These are phyloP conservation scores for Chamaecyparis obtusa DNA, from an alignment of 75 land plant genomes.

Conservation along the genomic window DNA sequence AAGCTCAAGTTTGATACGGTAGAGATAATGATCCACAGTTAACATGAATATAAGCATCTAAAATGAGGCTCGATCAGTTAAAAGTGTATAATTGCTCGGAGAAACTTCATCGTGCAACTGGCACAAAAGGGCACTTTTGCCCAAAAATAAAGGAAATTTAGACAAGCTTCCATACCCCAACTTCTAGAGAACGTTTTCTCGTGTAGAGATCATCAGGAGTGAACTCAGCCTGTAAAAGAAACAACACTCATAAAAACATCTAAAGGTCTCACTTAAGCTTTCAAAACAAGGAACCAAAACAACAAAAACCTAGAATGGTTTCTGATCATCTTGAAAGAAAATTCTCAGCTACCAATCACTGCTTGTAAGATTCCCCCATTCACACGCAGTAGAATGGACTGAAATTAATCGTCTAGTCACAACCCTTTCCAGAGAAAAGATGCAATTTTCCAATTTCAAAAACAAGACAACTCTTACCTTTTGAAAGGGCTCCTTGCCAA, in stretches of 20 bases:
- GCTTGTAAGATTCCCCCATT: neutral
- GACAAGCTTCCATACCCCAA: conserved; percentile 34
- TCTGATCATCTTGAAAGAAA: neutral
- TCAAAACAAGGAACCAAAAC: neutral
- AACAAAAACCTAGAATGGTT: neutral
- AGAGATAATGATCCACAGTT: neutral
- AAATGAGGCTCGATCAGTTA: neutral
- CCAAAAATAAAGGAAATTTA: neutral
- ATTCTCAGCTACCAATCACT: neutral
- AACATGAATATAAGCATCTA: neutral
- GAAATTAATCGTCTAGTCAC: neutral
- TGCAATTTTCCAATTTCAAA: neutral
- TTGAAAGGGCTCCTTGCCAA: conserved; percentile 64
- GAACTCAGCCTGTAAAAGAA: conserved; percentile 67
- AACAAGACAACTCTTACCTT: conserved; percentile 35
- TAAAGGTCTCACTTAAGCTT: neutral
- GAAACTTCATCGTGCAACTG: neutral
- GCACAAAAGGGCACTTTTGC: neutral
- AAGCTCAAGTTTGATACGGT: neutral
- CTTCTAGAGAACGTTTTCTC: conserved; percentile 57
- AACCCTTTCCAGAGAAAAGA: neutral
- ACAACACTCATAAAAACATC: neutral
- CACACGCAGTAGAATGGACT: neutral
- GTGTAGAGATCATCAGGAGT: conserved; percentile 73
- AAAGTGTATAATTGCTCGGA: neutral